Conservation (phyloP, 768 basidiomycete species). For the Holtermannia corniformis region DNA sequence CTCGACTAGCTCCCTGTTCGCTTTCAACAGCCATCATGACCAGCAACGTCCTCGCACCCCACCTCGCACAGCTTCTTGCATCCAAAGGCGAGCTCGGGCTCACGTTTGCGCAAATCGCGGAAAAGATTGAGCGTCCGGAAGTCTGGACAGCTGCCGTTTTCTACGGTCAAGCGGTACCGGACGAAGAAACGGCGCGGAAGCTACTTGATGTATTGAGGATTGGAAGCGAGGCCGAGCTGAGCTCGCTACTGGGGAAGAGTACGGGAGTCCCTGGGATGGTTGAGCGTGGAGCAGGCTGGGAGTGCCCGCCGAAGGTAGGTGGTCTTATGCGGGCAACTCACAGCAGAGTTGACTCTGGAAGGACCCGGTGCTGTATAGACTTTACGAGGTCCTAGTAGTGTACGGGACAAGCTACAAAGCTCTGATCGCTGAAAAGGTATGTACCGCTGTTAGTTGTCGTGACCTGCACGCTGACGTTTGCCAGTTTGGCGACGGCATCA, state of each 20-base stretch:
- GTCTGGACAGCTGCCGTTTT: constrained; percentile 39
- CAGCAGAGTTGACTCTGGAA: not conserved
- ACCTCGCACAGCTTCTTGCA: constrained; percentile 15
- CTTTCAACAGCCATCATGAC: too few relatives aligned
- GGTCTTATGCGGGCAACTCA: not conserved
- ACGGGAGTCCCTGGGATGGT: constrained; percentile 24
- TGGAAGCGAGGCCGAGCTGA: constrained; percentile 9
- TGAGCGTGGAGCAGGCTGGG: constrained; percentile 25
- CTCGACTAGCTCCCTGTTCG: too few relatives aligned
- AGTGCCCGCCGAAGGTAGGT: constrained; percentile 30
- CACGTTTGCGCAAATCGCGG: constrained; percentile 29
- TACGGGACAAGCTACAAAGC: constrained; percentile 38
- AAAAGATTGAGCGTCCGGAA: constrained; percentile 29
- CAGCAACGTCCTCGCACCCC: too few relatives aligned
- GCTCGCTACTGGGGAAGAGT: constrained; percentile 5
- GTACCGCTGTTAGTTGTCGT: not conserved
- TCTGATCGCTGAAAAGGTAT: constrained; percentile 34
- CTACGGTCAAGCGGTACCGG: constrained; percentile 28
- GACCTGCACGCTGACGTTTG: not conserved
- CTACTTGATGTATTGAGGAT: constrained; percentile 12
- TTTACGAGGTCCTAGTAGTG: constrained; percentile 36
- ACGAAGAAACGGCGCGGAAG: constrained; percentile 15
- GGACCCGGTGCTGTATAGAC: constrained; percentile 35
- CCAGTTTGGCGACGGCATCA: constrained; percentile 39
- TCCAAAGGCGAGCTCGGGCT: constrained; percentile 19